Evolutionary conservation across 768 basidiomycete genomes (phyloP).

Genomic region (Melanogaster broomeanus): DNA sequence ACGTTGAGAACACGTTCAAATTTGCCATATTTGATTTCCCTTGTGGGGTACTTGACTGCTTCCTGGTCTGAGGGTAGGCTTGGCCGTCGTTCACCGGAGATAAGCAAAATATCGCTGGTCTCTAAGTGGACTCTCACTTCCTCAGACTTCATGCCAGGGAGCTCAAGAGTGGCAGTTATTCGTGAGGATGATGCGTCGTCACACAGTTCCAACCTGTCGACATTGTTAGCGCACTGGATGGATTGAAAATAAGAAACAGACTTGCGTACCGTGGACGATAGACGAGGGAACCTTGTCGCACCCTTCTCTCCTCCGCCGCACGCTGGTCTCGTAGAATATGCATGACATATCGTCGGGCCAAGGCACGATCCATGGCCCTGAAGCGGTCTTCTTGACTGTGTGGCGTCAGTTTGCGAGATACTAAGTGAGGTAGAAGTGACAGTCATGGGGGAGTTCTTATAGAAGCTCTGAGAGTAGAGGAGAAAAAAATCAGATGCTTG

Average conservation of each 20-base stretch:
- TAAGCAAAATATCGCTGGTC: conserved; percentile 26
- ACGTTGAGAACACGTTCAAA: conserved; percentile 39
- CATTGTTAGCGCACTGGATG: conserved; percentile 12
- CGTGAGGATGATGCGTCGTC: conserved; percentile 35
- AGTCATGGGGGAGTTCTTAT: conserved; percentile 24
- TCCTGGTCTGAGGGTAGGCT: conserved; percentile 17
- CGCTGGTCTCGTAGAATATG: conserved; percentile 23
- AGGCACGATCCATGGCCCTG: conserved; percentile 31
- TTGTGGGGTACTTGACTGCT: conserved; percentile 27
- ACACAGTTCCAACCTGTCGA: conserved; percentile 39
- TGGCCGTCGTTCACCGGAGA: conserved; percentile 35
- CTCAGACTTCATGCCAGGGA: conserved; percentile 40
- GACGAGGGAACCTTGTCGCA: conserved; percentile 28
- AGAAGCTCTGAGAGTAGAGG: neutral
- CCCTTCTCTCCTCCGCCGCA: conserved; percentile 17
- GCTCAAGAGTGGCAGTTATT: conserved; percentile 38
- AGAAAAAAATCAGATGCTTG: neutral
- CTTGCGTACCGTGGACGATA: conserved; percentile 32
- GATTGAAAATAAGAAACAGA: conserved; percentile 2
- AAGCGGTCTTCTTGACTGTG: conserved; percentile 25
- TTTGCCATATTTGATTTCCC: conserved; percentile 42
- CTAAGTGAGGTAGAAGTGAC: conserved; percentile 11
- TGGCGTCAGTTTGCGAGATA: conserved; percentile 28
- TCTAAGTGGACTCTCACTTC: conserved; percentile 38
- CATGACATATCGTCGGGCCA: conserved; percentile 32